Percentiles rank a stretch among this genome's conserved stretches.
These are phyloP conservation scores for Lippia alba DNA, from an alignment of 305 asterid species.

Conservation along the genomic window DNA sequence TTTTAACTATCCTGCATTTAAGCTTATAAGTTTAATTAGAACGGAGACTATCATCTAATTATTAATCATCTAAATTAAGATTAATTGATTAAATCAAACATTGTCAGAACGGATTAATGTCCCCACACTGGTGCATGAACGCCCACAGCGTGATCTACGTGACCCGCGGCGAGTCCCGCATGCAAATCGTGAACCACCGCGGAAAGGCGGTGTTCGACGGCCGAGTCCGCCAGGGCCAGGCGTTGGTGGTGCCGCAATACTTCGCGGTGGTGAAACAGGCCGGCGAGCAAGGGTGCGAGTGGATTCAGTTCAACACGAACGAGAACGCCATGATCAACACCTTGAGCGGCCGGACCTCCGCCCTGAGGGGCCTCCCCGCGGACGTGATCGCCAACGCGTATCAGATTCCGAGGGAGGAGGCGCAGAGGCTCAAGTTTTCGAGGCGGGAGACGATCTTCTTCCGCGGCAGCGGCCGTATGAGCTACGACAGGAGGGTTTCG, in stretches of 20 bases:
- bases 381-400: conserved; percentile 57
- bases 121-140: conserved; percentile 69
- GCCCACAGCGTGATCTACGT: conserved; percentile 57
- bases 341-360: conserved; percentile 68
- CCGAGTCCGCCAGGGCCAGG: conserved; percentile 53
- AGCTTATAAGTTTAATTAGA: too few relatives aligned
- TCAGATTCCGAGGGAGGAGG: conserved; percentile 52
- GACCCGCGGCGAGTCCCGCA: conserved; percentile 53
- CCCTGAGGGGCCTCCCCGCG: conserved; percentile 61
- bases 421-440: conserved; percentile 49
- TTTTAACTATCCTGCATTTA: too few relatives aligned
- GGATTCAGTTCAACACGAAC: conserved; percentile 77
- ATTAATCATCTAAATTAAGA: too few relatives aligned
- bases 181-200: conserved; percentile 68
- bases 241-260: conserved; percentile 67
- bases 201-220: conserved; percentile 66
- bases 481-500: conserved; percentile 8
- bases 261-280: conserved; percentile 65
- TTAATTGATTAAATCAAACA: too few relatives aligned
- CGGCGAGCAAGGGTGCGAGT: conserved; percentile 57
- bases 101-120: conserved; percentile 56
- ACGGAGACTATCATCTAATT: too few relatives aligned
- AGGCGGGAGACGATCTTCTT: conserved; percentile 57
- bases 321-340: conserved; percentile 74
- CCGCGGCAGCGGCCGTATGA: conserved; percentile 35